phyloP scores from a whole-genome alignment of 2,329 filamentous ascomycete species.

The Neonectria faginata region DNA sequence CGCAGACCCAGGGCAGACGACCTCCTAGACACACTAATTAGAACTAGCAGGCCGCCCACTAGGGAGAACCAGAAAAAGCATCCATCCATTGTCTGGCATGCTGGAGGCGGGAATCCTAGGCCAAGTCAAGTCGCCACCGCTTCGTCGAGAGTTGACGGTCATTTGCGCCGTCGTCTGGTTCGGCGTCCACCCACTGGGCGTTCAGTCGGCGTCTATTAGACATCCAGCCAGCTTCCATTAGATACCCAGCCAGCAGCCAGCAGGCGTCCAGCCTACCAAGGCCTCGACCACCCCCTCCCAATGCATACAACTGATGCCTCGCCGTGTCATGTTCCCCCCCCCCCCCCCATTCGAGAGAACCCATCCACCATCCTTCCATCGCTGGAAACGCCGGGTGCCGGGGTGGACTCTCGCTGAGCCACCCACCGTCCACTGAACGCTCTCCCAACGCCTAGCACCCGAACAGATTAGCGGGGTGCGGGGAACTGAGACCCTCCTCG shows the following conservation, averaged over 20 bases:
- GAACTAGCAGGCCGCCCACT: not conserved
- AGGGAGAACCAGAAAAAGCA: not conserved
- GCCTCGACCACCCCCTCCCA: not conserved
- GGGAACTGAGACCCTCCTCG: constrained; percentile 44
- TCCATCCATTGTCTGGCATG: constrained; percentile 1
- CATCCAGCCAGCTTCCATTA: too few relatives aligned
- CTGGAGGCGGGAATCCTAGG: not conserved
- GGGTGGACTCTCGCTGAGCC: not conserved
- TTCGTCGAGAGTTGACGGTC: not conserved
- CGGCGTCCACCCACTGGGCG: not conserved
- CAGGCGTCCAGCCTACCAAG: not conserved
- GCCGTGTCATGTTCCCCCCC: not conserved
- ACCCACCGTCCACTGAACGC: too few relatives aligned
- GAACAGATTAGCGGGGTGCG: constrained; percentile 43
- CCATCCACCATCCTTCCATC: not conserved
- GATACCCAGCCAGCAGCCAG: not conserved
- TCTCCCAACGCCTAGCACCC: constrained; percentile 32
- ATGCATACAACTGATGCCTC: not conserved
- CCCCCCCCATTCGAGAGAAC: not conserved
- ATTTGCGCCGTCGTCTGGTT: not conserved
- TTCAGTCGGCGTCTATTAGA: not conserved
- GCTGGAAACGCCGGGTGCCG: not conserved
- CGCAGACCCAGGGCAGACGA: not conserved
- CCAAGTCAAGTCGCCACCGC: constrained; percentile 1
- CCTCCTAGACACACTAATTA: not conserved